phyloP scores from a whole-genome alignment of 352 stramenopile species.

The Phytophthora megakarya region DNA sequence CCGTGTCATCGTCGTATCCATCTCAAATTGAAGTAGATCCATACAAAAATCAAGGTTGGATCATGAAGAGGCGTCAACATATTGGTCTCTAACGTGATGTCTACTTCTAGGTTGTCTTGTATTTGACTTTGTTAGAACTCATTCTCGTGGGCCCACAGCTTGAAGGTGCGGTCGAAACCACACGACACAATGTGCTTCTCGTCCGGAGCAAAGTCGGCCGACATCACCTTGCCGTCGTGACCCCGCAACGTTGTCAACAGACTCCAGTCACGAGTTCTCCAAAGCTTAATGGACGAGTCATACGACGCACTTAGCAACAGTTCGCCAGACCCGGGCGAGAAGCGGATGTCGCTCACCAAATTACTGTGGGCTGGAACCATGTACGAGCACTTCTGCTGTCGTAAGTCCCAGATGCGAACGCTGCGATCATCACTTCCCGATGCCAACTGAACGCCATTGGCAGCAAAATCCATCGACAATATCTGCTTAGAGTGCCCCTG shows the following conservation, averaged over 20 bases:
- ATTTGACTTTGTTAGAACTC: conserved; percentile 63
- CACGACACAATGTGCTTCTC: conserved; percentile 90
- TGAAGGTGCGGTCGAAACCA: conserved; percentile 92
- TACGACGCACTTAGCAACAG: conserved; percentile 93
- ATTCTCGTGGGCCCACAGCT: conserved; percentile 91
- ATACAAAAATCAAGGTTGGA: conserved; percentile 14
- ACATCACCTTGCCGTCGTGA: conserved; percentile 96
- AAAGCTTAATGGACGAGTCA: conserved; percentile 95
- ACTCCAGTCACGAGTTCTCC: conserved; percentile 94
- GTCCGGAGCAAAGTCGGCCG: conserved; percentile 90
- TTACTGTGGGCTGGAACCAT: conserved; percentile 95
- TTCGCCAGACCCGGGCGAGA: conserved; percentile 81
- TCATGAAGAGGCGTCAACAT: conserved; percentile 10
- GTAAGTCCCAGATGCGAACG: conserved; percentile 96
- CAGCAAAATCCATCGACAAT: conserved; percentile 92
- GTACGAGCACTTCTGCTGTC: conserved; percentile 90
- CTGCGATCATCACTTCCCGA: conserved; percentile 96
- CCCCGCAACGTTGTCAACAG: conserved; percentile 88
- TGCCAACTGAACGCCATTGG: conserved; percentile 93
- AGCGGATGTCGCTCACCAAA: conserved; percentile 93
- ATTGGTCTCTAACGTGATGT: neutral
- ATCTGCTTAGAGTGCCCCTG: conserved; percentile 97
- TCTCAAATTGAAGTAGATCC: conserved; percentile 21
- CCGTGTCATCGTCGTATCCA: conserved; percentile 3
- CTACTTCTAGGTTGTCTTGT: neutral